Percentiles rank a stretch among this genome's conserved stretches.
phyloP scores from a whole-genome alignment of 73 alveolate species.

The Tetrahymena malaccensis region DNA sequence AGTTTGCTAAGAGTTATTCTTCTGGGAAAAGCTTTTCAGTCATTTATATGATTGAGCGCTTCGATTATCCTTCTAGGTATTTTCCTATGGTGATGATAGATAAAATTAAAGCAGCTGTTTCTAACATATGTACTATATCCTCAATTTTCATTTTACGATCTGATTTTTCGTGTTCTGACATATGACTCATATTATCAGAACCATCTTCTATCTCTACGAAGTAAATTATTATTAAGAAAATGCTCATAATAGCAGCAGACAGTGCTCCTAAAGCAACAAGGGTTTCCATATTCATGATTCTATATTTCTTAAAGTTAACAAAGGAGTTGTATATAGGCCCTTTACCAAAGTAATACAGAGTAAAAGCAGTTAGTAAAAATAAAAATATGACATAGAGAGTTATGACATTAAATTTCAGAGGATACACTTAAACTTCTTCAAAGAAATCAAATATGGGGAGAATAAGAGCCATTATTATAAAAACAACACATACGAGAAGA shows the following conservation, averaged over 20 bases:
- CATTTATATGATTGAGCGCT: constrained; percentile 58
- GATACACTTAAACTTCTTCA: background rate
- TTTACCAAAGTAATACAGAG: constrained; percentile 14
- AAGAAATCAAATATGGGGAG: constrained; percentile 17
- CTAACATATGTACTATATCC: constrained; percentile 66
- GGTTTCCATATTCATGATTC: constrained; percentile 27
- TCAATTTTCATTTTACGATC: constrained; percentile 12
- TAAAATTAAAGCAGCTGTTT: constrained; percentile 62
- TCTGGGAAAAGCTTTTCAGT: constrained; percentile 26
- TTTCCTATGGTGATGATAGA: constrained; percentile 68
- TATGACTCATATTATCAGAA: background rate
- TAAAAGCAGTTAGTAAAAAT: constrained; percentile 10
- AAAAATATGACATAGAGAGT: constrained; percentile 2
- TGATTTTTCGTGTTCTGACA: background rate
- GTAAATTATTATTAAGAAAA: background rate
- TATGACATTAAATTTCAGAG: constrained; percentile 1
- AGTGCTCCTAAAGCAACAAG: constrained; percentile 24
- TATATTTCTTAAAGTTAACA: background rate
- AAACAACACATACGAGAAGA: background rate
- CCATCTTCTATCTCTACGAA: background rate
- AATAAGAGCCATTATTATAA: background rate
- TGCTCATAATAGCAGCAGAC: constrained; percentile 34
- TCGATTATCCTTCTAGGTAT: constrained; percentile 68
- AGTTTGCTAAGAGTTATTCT: constrained; percentile 40
- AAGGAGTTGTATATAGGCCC: constrained; percentile 5